Base-by-base conservation (phyloP, 176 grass and related monocot species). In the Bothriochloa decipiens region DNA sequence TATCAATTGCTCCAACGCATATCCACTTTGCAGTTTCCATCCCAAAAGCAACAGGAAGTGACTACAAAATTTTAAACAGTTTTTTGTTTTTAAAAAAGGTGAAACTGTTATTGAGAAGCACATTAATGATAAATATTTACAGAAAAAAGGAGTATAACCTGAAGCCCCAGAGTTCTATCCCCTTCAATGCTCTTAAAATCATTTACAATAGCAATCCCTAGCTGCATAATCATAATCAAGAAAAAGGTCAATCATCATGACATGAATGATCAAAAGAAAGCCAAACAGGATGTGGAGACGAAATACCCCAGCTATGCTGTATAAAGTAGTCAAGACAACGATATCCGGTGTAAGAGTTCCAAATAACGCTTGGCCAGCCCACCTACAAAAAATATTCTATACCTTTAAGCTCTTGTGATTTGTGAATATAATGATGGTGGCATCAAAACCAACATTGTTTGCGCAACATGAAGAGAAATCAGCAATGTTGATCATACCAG, bases 21-120 rank as follows among this genome's bases (percentile, higher is more conserved):
- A 98, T 93, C 96, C 96, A 98, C 90, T 98, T 98, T 45, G 96
- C 96, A 68, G 89, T 85, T 49, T 98, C 96, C 78, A 86, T 88
- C 61, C 96, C 96, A 82, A 98, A 98, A 85, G 96, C 96, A 91
- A 98, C 96, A 80, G 93, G 96, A 75, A 98, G 86, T 81, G 96
- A 98, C 96, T 98, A 74, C 33, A 72, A 40, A 41, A 65, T 29
- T 25, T 4, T 11, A 25, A 61, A 23, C 22, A 11, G 0, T 25
- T 60, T 61, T 14, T 28, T 23, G 1, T 28, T 8, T 22, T 23
- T 15, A 74, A 36, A 70, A 85, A 72, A 43, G 12, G 12, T 33
- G 45, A 86, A 69, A 78, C 28, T 23, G 22, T 37, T 81, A 87
- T 37, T 35, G 50, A 79, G 49, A 74, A 22, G 22, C 26, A 23